A percentile compares a stretch with the other conserved stretches of the same genome.
phyloP scores from a whole-genome alignment of 352 stramenopile genomes.

The Phytophthora sansomeana region DNA sequence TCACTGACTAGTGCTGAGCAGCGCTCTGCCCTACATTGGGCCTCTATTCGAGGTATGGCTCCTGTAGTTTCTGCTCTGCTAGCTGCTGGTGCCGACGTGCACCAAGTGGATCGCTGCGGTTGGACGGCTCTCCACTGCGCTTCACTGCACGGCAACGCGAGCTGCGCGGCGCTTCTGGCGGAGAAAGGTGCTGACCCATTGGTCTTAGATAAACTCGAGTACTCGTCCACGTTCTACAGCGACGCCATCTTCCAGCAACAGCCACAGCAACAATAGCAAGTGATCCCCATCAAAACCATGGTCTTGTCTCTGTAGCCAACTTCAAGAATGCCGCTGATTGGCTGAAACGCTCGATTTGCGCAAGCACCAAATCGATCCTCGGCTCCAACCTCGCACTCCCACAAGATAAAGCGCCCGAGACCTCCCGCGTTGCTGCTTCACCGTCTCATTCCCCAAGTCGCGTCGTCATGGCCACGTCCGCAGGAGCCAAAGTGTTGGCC shows the following conservation, averaged over 20 bases:
- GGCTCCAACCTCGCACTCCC: too few relatives aligned
- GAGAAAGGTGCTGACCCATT: conserved; percentile 42
- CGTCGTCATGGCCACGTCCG: conserved; percentile 43
- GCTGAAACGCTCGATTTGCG: too few relatives aligned
- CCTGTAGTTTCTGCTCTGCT: conserved; percentile 41
- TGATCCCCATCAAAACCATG: too few relatives aligned
- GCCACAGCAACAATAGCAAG: too few relatives aligned
- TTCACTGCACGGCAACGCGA: conserved; percentile 51
- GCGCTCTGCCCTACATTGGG: conserved; percentile 75
- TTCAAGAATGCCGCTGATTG: too few relatives aligned
- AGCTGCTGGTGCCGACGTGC: conserved; percentile 36
- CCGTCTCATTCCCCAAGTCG: conserved; percentile 22
- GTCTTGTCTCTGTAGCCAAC: too few relatives aligned
- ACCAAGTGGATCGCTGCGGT: conserved; percentile 49
- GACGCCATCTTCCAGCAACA: conserved; percentile 7
- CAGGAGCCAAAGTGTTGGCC: conserved; percentile 69
- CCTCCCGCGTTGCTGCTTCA: too few relatives aligned
- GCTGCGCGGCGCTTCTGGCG: conserved; percentile 43
- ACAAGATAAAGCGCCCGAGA: too few relatives aligned
- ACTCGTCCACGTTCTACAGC: conserved; percentile 36
- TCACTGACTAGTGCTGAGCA: conserved; percentile 47
- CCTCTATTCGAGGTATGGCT: conserved; percentile 59
- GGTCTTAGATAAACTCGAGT: conserved; percentile 51
- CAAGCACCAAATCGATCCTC: too few relatives aligned
- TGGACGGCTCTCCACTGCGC: conserved; percentile 77